phyloP scores from a whole-genome alignment of 768 basidiomycete genomes.

The Russula virescens region DNA sequence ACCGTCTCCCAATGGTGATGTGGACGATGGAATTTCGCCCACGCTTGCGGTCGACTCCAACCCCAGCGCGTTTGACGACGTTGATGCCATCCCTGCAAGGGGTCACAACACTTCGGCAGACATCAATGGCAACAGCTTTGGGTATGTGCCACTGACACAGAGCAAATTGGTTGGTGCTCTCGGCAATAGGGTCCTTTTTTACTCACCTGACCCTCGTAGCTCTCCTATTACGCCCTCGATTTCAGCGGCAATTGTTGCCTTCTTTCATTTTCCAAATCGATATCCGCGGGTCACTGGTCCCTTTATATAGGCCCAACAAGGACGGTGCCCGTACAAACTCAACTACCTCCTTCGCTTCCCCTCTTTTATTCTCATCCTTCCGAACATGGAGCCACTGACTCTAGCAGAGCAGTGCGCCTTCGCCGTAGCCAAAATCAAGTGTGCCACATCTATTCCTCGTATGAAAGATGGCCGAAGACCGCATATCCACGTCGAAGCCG shows the following conservation, averaged over 20 bases:
- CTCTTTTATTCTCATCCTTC: background rate
- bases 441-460: conserved; percentile 85
- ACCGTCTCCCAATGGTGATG: conserved; percentile 53
- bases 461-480: conserved; percentile 89
- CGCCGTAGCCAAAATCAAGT: conserved; percentile 84
- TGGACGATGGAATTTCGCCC: conserved; percentile 43
- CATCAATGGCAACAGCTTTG: conserved; percentile 25
- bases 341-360: conserved; percentile 3
- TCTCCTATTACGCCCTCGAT: conserved; percentile 8
- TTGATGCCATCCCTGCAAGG: conserved; percentile 33
- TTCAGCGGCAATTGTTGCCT: conserved; percentile 2
- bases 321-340: background rate
- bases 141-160: conserved; percentile 34
- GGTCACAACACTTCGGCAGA: conserved; percentile 40
- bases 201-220: background rate
- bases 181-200: conserved; percentile 30
- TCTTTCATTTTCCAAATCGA: background rate
- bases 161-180: conserved; percentile 51
- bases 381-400: conserved; percentile 36
- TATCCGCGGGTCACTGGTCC: conserved; percentile 10
- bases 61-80: conserved; percentile 6
- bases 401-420: conserved; percentile 77
- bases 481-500: conserved; percentile 76
- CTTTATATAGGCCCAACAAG: conserved; percentile 19
- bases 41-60: conserved; percentile 65